Percentiles rank a stretch among this genome's conserved stretches.
phyloP scores from a whole-genome alignment of 2,329 filamentous ascomycete species.

The Fusarium miscanthi region DNA sequence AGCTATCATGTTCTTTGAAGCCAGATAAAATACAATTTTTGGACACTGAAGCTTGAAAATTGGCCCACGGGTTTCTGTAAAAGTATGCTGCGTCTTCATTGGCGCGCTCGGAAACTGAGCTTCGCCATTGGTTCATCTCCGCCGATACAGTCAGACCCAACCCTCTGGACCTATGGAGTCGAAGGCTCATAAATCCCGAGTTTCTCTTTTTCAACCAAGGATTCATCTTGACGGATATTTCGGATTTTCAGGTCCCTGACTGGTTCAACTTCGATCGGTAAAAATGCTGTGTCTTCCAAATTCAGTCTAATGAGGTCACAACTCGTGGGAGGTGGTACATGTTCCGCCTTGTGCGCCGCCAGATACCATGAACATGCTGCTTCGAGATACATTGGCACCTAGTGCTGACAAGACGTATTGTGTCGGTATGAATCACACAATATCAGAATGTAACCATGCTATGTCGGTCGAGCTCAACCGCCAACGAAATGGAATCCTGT shows the following conservation, averaged over 20 bases:
- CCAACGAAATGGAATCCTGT: neutral
- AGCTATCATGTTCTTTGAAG: too few species aligned
- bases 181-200: too few species aligned
- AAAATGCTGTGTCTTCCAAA: fast-evolving
- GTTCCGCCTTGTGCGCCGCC: fast-evolving
- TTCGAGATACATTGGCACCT: neutral
- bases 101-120: constrained; percentile 2
- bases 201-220: neutral
- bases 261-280: neutral
- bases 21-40: too few species aligned
- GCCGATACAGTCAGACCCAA: neutral
- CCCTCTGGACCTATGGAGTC: neutral
- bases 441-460: neutral
- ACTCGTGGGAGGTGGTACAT: neutral
- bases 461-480: neutral
- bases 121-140: neutral
- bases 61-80: too few species aligned
- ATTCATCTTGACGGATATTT: neutral
- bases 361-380: neutral
- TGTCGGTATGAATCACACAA: neutral
- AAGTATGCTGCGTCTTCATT: neutral
- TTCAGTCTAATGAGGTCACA: too few species aligned
- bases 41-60: too few species aligned
- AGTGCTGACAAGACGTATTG: neutral
- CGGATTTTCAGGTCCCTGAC: neutral